Conservation (phyloP, 176 grass and related monocot genomes). For the Aegilops speltoides region DNA sequence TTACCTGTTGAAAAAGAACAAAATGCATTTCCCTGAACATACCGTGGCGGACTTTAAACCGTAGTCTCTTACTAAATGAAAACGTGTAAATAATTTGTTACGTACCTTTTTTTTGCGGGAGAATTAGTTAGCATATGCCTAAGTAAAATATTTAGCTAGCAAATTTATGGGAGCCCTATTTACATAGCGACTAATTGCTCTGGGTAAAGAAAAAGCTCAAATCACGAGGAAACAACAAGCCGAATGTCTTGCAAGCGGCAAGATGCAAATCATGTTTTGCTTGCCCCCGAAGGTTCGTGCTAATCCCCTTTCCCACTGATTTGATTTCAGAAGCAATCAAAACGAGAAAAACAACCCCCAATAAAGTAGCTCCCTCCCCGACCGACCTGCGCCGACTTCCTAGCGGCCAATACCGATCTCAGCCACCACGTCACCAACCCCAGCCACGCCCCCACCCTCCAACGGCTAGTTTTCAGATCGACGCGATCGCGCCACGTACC, state of each 20-base stretch:
- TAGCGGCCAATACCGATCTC: constrained; percentile 9
- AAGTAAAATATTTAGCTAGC: too few species aligned
- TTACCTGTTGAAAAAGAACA: too few species aligned
- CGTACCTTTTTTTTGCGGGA: too few species aligned
- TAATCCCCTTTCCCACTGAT: neutral
- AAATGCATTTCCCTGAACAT: neutral
- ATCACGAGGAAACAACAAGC: neutral
- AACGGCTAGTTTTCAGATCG: constrained; percentile 34
- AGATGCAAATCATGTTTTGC: neutral
- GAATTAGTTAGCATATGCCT: too few species aligned
- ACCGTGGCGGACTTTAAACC: too few species aligned
- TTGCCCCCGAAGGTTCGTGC: neutral
- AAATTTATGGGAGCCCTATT: too few species aligned
- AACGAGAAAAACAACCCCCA: neutral
- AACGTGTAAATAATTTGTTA: too few species aligned
- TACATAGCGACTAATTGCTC: too few species aligned
- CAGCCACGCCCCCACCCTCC: constrained; percentile 6
- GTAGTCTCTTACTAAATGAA: too few species aligned
- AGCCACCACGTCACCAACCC: constrained; percentile 38
- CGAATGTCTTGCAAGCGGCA: neutral
- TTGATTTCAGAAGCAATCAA: neutral
- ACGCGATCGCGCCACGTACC: constrained; percentile 33
- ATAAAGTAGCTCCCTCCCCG: neutral
- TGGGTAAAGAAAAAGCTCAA: neutral
- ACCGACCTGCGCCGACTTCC: constrained; percentile 35